These are phyloP conservation scores for Neurospora discreta DNA, from an alignment of 495 filamentous ascomycete genomes.

Conservation along the genomic window DNA sequence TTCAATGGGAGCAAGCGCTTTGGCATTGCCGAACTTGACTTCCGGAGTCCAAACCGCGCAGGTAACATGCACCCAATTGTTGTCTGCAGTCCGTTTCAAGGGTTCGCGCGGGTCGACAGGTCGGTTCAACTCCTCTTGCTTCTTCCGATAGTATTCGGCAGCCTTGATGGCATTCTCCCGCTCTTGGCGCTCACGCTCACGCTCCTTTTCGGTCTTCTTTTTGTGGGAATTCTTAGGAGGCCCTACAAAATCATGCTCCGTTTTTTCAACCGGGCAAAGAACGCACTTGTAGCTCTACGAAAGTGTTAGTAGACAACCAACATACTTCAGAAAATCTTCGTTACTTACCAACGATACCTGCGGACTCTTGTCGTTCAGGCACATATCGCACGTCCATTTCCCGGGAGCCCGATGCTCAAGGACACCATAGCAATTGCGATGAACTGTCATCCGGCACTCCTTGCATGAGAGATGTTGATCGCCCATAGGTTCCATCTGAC, in stretches of 20 bases:
- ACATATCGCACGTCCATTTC: conserved; percentile 96
- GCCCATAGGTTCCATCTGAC: conserved; percentile 54
- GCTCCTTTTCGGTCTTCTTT: conserved; percentile 88
- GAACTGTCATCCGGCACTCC: conserved; percentile 86
- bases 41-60: conserved; percentile 89
- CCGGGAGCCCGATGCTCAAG: conserved; percentile 51
- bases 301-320: conserved; percentile 16
- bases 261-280: conserved; percentile 69
- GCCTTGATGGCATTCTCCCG: conserved; percentile 65
- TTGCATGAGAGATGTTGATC: conserved; percentile 67
- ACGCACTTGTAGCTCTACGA: conserved; percentile 76
- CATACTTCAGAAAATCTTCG: background rate
- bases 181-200: conserved; percentile 76
- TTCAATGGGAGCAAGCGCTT: conserved; percentile 71
- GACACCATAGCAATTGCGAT: conserved; percentile 85
- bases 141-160: conserved; percentile 66
- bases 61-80: conserved; percentile 96
- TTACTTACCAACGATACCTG: conserved; percentile 68
- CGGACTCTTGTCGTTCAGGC: conserved; percentile 80
- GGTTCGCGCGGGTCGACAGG: conserved; percentile 81
- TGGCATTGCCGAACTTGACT: conserved; percentile 77
- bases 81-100: conserved; percentile 81
- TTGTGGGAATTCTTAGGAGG: conserved; percentile 65
- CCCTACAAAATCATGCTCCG: conserved; percentile 72
- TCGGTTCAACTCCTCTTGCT: conserved; percentile 69